Evolutionary conservation across 202 grass and related monocot species (phyloP).

Genomic region (Brachypodium distachyon): DNA sequence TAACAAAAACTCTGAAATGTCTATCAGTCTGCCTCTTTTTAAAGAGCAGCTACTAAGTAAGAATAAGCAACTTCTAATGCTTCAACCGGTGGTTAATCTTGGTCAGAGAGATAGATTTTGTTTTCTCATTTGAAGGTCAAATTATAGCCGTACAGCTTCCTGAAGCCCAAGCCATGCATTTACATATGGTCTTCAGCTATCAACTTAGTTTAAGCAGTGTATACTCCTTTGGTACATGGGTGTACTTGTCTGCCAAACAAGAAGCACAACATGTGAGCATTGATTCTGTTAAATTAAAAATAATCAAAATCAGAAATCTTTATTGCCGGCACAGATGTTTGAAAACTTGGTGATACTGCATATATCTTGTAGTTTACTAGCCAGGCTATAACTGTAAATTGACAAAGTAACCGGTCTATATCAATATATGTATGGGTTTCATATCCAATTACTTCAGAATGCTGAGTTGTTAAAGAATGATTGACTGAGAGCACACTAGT

Average conservation of each 20-base stretch:
- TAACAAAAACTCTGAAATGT: slow-evolving; percentile 15
- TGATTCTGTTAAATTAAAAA: background rate
- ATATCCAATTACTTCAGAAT: background rate
- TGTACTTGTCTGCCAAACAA: slow-evolving; percentile 15
- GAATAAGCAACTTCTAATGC: slow-evolving; percentile 21
- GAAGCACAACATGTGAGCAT: background rate
- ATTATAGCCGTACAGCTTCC: slow-evolving; percentile 3
- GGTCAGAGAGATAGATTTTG: background rate
- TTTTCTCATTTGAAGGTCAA: slow-evolving; percentile 9
- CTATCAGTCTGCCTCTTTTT: slow-evolving; percentile 7
- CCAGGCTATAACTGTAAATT: background rate
- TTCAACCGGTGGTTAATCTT: slow-evolving; percentile 29
- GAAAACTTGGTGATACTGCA: background rate
- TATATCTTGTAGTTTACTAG: background rate
- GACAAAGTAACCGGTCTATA: background rate
- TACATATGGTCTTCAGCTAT: background rate
- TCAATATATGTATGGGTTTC: background rate
- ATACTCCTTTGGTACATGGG: background rate
- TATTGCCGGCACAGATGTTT: background rate
- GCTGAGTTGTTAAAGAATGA: background rate
- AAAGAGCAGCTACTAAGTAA: slow-evolving; percentile 11
- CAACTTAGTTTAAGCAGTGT: background rate
- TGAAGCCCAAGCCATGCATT: background rate
- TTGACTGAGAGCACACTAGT: background rate
- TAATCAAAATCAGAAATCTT: background rate